Base-by-base conservation (phyloP, 1,284 basidiomycete genomes). In the Pascua guehoae region DNA sequence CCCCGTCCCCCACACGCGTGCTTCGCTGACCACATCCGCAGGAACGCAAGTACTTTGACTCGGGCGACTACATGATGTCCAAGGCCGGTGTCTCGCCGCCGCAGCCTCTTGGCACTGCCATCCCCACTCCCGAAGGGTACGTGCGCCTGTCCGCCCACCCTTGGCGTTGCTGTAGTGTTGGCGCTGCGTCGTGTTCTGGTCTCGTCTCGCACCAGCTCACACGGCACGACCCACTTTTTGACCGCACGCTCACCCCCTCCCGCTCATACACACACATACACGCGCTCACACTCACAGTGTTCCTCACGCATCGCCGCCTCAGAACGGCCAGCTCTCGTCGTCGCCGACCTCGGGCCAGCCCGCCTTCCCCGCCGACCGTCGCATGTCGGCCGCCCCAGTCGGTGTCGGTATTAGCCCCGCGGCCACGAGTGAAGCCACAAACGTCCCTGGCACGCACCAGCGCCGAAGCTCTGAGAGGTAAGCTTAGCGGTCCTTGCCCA, bases 31-130 rank as follows among this genome's bases (percentile, higher is more conserved):
- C 24, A 32, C 47, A n/a, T 49, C 61, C 55, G 24, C 69, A 96
- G 91, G 93, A 96, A 76, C 89, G 93, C 71, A 96, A 96, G 78
- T 97, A 91, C 81, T 97, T 97, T 76, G 93, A 97, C 79, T 97
- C 94, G 59, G 94, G 94, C 62, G 93, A 97, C 77, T 97, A 97
- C 73, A 92, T 92, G 51, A 82, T 97, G 67, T 93, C 91, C 54
- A 96, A 97, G 78, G 94, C 93, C 4, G 93, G 94, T 39, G 88
- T 90, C 43, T 60, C 88, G 18, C 87, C 91, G 47, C 88, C 91
- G 74, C 90, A 84, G 72, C 84, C 86, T 14, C 90, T 95, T 50
- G 93, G 93, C 44, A 96, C 91, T 36, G 88, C 91, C 48, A 96
- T 96, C 66, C 93, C 93, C 24, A 94, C 90, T 75, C 92, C 93